Conservation (phyloP, 805 yeast genomes). For the Metschnikowia colocasiae region DNA sequence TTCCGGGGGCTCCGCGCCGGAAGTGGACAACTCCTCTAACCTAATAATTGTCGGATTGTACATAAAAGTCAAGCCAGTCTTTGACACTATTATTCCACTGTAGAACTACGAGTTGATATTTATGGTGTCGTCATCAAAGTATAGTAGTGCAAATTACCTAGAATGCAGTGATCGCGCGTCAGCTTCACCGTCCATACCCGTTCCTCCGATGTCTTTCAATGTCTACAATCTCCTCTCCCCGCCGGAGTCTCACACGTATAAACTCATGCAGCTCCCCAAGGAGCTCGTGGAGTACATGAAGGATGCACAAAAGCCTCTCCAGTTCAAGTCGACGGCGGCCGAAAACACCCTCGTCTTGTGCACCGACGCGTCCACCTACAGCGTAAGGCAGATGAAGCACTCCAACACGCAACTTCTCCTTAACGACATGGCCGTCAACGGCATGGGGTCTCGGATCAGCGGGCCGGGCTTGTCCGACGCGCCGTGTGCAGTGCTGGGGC, state of each 20-base stretch:
- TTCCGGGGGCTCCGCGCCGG: no score
- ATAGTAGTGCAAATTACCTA: background rate
- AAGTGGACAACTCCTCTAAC: no score
- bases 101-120: no score
- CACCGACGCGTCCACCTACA: conserved; percentile 55
- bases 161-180: background rate
- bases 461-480: background rate
- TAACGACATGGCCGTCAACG: conserved; percentile 16
- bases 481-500: background rate
- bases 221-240: conserved; percentile 12
- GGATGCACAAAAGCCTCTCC: conserved; percentile 7
- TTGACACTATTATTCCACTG: no score
- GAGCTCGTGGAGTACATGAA: conserved; percentile 12
- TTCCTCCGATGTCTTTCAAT: conserved; percentile 18
- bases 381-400: conserved; percentile 75
- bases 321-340: conserved; percentile 13
- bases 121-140: background rate
- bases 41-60: no score
- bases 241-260: conserved; percentile 12
- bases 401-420: conserved; percentile 74
- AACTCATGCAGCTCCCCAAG: conserved; percentile 18
- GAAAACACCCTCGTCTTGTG: conserved; percentile 55
- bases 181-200: conserved; percentile 2
- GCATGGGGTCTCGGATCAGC: background rate
- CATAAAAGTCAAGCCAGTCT: no score